Evolutionary conservation across 768 basidiomycete genomes (phyloP).

Genomic region (Hypholoma fasciculare): DNA sequence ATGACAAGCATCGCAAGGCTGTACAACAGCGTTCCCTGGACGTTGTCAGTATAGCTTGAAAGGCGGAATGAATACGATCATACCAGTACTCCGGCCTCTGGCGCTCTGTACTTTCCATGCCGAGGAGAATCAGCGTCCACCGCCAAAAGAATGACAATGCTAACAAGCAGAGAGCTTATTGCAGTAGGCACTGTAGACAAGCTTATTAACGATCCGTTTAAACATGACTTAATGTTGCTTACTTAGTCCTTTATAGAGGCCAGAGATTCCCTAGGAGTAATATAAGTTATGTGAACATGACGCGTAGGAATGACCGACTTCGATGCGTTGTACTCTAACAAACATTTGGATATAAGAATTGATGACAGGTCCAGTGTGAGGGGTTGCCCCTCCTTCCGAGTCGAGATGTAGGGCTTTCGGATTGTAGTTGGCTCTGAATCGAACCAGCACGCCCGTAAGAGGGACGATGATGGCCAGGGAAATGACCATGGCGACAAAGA

Average conservation of each 20-base stretch:
- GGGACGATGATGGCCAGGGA: slow-evolving; percentile 62
- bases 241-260: slow-evolving; percentile 82
- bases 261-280: slow-evolving; percentile 52
- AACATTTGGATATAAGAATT: slow-evolving; percentile 77
- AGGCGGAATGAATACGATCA: background rate
- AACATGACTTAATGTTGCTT: slow-evolving; percentile 15
- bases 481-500: slow-evolving; percentile 46
- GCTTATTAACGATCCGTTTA: background rate
- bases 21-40: slow-evolving; percentile 60
- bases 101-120: slow-evolving; percentile 66
- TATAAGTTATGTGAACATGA: background rate
- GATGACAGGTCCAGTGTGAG: slow-evolving; percentile 78
- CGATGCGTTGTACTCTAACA: slow-evolving; percentile 65
- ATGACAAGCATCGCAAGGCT: slow-evolving; percentile 66
- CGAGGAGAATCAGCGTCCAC: slow-evolving; percentile 58
- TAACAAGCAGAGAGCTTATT: slow-evolving; percentile 53
- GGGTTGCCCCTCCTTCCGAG: slow-evolving; percentile 70
- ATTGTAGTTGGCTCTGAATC: slow-evolving; percentile 83
- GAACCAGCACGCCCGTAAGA: slow-evolving; percentile 67
- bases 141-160: slow-evolving; percentile 56
- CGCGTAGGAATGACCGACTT: slow-evolving; percentile 44
- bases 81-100: slow-evolving; percentile 55
- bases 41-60: background rate
- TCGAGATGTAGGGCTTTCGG: slow-evolving; percentile 84
- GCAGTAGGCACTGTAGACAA: slow-evolving; percentile 40